Conservation (phyloP, 179 eudicot species). For the Vitellaria paradoxa region DNA sequence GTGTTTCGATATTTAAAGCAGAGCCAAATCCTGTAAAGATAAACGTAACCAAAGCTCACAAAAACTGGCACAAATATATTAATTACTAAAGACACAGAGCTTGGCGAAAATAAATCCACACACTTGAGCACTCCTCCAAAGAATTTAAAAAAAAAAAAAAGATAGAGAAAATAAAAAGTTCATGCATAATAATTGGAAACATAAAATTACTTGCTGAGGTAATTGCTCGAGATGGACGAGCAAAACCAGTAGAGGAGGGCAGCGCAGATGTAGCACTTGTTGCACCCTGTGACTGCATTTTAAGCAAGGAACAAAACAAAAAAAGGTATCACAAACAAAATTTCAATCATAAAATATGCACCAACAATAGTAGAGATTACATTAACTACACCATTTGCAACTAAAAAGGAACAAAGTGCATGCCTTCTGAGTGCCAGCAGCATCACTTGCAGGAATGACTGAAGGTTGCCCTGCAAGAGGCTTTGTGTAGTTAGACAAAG, state of each 20-base stretch:
- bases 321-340: not conserved
- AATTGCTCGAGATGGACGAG: conserved; percentile 64
- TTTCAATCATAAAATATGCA: not conserved
- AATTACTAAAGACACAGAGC: not conserved
- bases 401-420: not conserved
- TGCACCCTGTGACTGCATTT: conserved; percentile 49
- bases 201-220: conserved; percentile 61
- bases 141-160: conserved; percentile 9
- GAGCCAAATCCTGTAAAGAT: conserved; percentile 83
- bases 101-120: conserved; percentile 3
- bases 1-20: conserved; percentile 92
- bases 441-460: conserved; percentile 38
- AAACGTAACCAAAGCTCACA: not conserved
- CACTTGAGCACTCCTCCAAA: not conserved
- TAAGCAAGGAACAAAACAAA: conserved; percentile 12
- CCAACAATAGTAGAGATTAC: not conserved
- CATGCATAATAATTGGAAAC: not conserved
- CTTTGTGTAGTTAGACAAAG: conserved; percentile 45
- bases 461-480: conserved; percentile 51
- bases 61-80: not conserved
- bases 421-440: conserved; percentile 55
- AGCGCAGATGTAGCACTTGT: conserved; percentile 45
- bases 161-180: not conserved
- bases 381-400: not conserved
- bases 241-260: conserved; percentile 59